Conservation (phyloP, 148 eudicot genomes). For the Rhododendron molle region DNA sequence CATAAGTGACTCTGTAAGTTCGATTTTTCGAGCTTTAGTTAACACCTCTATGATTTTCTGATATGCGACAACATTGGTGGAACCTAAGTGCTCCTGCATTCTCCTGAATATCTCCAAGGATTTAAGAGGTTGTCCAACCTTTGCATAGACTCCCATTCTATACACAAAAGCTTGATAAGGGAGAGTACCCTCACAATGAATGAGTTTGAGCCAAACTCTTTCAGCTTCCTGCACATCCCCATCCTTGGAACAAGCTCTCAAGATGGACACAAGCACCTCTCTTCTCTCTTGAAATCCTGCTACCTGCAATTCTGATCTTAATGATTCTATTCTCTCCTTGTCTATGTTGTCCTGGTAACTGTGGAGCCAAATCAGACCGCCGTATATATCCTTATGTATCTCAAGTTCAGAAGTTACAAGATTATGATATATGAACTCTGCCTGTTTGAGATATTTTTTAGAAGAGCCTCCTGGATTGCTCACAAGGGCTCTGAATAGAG, state of each 20-base stretch:
- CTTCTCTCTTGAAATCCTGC: constrained; percentile 51
- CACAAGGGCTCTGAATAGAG: constrained; percentile 75
- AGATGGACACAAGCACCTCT: constrained; percentile 71
- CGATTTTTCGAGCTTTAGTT: constrained; percentile 56
- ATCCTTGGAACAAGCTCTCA: constrained; percentile 80
- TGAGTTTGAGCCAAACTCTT: constrained; percentile 63
- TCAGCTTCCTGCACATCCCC: constrained; percentile 78
- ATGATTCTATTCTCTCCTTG: constrained; percentile 50
- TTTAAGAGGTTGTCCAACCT: constrained; percentile 42
- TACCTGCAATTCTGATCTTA: constrained; percentile 61
- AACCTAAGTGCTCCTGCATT: constrained; percentile 45
- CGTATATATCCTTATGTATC: constrained; percentile 71
- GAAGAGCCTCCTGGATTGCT: constrained; percentile 46
- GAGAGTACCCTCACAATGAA: constrained; percentile 28
- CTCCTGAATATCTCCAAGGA: constrained; percentile 63
- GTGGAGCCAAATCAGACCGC: constrained; percentile 92
- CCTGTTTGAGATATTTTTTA: constrained; percentile 72
- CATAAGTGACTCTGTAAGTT: constrained; percentile 73
- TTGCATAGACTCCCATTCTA: constrained; percentile 75
- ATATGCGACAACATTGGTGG: constrained; percentile 45
- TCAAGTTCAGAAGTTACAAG: constrained; percentile 51
- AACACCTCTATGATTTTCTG: constrained; percentile 70
- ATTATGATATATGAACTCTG: constrained; percentile 83
- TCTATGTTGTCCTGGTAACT: constrained; percentile 85
- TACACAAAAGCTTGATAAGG: constrained; percentile 79